A percentile compares a stretch with the other conserved stretches of the same genome.
These are phyloP conservation scores for Pascua sp. DNA, from an alignment of 1,284 basidiomycete species.

Conservation along the genomic window DNA sequence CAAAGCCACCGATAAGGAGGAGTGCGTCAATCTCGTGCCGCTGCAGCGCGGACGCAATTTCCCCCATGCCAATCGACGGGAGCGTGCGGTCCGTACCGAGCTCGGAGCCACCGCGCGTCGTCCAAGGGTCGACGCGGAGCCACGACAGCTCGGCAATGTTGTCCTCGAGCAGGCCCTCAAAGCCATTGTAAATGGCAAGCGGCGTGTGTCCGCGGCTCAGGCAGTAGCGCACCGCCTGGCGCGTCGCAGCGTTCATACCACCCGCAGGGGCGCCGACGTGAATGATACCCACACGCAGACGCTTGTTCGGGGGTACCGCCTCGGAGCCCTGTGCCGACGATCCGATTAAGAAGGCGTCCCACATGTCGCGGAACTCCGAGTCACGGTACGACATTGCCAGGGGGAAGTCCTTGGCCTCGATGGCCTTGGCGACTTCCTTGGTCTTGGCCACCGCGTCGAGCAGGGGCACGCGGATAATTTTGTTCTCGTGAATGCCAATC, in stretches of 20 bases:
- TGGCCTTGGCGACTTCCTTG: constrained; percentile 75
- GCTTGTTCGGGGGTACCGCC: constrained; percentile 63
- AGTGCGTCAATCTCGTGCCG: constrained; percentile 76
- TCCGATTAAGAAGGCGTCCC: constrained; percentile 76
- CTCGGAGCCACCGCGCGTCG: constrained; percentile 94
- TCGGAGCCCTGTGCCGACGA: constrained; percentile 63
- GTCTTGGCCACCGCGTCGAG: constrained; percentile 92
- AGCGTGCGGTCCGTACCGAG: constrained; percentile 91
- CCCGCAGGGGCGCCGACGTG: constrained; percentile 96
- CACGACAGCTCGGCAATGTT: constrained; percentile 82
- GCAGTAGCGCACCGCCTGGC: constrained; percentile 90
- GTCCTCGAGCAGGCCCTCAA: constrained; percentile 88
- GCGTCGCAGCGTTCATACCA: constrained; percentile 97
- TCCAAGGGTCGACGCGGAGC: constrained; percentile 97
- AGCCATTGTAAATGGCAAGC: constrained; percentile 90
- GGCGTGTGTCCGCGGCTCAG: constrained; percentile 86
- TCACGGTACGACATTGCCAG: constrained; percentile 86
- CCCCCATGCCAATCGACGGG: constrained; percentile 80
- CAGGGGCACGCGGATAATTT: constrained; percentile 85
- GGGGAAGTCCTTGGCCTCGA: constrained; percentile 77
- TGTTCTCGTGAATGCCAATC: constrained; percentile 94
- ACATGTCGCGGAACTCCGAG: constrained; percentile 82
- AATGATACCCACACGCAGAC: constrained; percentile 84
- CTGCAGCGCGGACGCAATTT: constrained; percentile 85
- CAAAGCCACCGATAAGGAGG: constrained; percentile 92